These are phyloP conservation scores for Candida oleophila DNA, from an alignment of 805 yeast genomes.

Conservation along the genomic window DNA sequence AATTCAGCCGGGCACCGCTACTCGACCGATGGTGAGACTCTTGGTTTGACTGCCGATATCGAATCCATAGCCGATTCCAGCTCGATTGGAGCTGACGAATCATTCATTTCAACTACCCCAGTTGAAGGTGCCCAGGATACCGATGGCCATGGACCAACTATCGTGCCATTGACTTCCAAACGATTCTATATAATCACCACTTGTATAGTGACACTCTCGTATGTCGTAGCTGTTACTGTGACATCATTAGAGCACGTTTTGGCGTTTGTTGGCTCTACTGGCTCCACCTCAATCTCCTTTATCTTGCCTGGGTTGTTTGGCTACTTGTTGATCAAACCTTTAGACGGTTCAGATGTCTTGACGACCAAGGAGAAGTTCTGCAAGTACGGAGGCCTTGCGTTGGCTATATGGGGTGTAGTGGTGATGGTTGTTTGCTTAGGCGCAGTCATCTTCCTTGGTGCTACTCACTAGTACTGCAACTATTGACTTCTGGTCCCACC, in stretches of 20 bases:
- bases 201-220: constrained; percentile 45
- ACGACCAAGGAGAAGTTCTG: constrained; percentile 28
- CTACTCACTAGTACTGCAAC: constrained; percentile 27
- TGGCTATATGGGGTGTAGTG: constrained; percentile 51
- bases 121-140: constrained; percentile 48
- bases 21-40: constrained; percentile 20
- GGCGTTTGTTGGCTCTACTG: constrained; percentile 79
- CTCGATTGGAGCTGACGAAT: constrained; percentile 28
- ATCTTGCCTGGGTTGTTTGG: constrained; percentile 80
- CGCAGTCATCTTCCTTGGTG: constrained; percentile 46
- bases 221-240: constrained; percentile 56
- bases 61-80: constrained; percentile 15
- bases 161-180: constrained; percentile 47
- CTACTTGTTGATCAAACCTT: constrained; percentile 49
- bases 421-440: constrained; percentile 57
- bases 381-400: constrained; percentile 40
- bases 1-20: constrained; percentile 19
- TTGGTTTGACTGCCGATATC: constrained; percentile 25
- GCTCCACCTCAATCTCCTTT: constrained; percentile 76
- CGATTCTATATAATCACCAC: constrained; percentile 52
- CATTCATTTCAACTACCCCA: constrained; percentile 43
- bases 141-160: constrained; percentile 46
- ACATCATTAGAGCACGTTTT: constrained; percentile 66
- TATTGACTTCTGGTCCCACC: not conserved
- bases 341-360: constrained; percentile 24